Conservation (phyloP, 805 yeast genomes). For the Candida odintsovae region DNA sequence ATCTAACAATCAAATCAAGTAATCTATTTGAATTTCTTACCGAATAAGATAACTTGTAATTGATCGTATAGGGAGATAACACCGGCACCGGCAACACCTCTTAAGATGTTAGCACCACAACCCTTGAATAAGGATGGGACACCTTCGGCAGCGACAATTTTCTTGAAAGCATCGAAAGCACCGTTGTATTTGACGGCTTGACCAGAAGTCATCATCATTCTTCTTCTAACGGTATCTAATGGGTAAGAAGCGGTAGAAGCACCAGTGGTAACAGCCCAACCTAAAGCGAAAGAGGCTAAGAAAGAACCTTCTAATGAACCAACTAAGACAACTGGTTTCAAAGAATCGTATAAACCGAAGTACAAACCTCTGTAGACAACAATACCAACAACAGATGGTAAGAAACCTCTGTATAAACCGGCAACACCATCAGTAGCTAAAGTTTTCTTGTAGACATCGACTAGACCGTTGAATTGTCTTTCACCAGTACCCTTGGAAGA, state of each 20-base stretch:
- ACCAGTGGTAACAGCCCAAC: slow-evolving; percentile 98
- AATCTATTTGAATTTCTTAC: slow-evolving; percentile 82
- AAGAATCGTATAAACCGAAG: slow-evolving; percentile 96
- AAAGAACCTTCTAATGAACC: slow-evolving; percentile 93
- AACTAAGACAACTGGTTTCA: slow-evolving; percentile 90
- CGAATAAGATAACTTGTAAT: slow-evolving; percentile 89
- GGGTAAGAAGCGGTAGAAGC: slow-evolving; percentile 99
- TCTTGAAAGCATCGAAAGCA: slow-evolving; percentile 87
- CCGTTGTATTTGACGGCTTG: slow-evolving; percentile 95
- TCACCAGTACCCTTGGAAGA: slow-evolving; percentile 79
- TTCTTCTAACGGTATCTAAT: slow-evolving; percentile 98
- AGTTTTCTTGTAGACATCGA: slow-evolving; percentile 96
- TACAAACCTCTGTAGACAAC: slow-evolving; percentile 98
- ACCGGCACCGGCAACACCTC: slow-evolving; percentile 99
- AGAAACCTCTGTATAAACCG: slow-evolving; percentile 99
- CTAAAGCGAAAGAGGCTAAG: slow-evolving; percentile 92
- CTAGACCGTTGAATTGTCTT: slow-evolving; percentile 95
- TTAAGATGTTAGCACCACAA: slow-evolving; percentile 98
- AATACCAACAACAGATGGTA: slow-evolving; percentile 96
- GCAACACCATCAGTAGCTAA: slow-evolving; percentile 94
- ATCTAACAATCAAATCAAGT: slow-evolving; percentile 7
- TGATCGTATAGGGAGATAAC: slow-evolving; percentile 97
- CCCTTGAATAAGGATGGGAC: slow-evolving; percentile 91
- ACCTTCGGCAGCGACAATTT: slow-evolving; percentile 97
- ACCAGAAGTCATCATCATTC: slow-evolving; percentile 99